Evolutionary conservation across 306 rosid species (phyloP), one percentile per base, ranked within the genome.

Genomic region (Dicorynia guianensis): DNA sequence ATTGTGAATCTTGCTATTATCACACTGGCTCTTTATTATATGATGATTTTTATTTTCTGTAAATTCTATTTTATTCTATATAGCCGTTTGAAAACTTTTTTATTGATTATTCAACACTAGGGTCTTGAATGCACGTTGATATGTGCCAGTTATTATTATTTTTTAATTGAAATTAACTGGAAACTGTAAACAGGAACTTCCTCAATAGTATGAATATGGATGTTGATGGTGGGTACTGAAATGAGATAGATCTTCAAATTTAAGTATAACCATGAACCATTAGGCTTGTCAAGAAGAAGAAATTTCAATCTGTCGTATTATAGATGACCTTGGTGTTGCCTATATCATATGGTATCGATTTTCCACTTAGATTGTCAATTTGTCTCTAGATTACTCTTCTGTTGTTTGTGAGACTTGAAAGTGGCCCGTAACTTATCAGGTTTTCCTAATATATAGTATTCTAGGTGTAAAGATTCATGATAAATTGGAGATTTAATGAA

Each of bases 1-100:
- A 52, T 74, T 40, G 48, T 63, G 38, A 64, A 69, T 30, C 9
- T 19, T 50, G 20, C 58, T 67, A 38, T 68, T 59, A 36, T 50
- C 30, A 19, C n/a, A 57, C 34, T 38, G n/a, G 30, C 49, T 30
- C 54, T 36, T 56, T 13, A 30, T 80, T 67, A 59, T 68, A 67
- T 44, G 67, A 67, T 60, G 61, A 33, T 63, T 42, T 53, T 18
- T 25, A 17, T 36, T 56, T 59, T 50, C 52, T 33, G 53, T 20
- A 34, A 39, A 47, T 10, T 42, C 59, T 33, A 61, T 11, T 69
- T 14, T 69, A 13, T 71, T 64, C 39, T 17, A 36, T 17, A 36
- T 59, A 34, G 20, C 18, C 35, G 15, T 67, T 71, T 3, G 7
- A 1, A 9, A 33, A 39, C 18, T 15, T 13, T 19, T 47, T 50